A percentile compares a stretch with the other conserved stretches of the same genome.
These are phyloP conservation scores for Ascochyta pisi DNA, from an alignment of 2,329 filamentous ascomycete species.

Conservation along the genomic window DNA sequence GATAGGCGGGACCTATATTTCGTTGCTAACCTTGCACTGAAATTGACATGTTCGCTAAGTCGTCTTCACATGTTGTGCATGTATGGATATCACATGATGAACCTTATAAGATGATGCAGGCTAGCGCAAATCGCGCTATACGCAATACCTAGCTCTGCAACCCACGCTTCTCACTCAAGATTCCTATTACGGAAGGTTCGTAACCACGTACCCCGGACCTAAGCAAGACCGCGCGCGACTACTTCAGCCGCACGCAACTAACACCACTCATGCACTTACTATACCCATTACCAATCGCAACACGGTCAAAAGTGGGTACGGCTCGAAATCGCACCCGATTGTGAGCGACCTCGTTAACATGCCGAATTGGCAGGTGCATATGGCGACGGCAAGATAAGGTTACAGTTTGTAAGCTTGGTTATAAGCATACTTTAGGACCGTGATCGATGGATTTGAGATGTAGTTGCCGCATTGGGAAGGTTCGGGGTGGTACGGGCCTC, in stretches of 20 bases:
- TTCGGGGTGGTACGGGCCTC: neutral
- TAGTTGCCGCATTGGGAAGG: slow-evolving; percentile 6
- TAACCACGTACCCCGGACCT: neutral
- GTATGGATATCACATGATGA: too few relatives aligned
- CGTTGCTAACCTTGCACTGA: too few relatives aligned
- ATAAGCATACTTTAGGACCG: slow-evolving; percentile 18
- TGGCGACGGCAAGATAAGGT: slow-evolving; percentile 18
- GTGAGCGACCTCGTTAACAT: neutral
- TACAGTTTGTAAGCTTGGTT: slow-evolving; percentile 15
- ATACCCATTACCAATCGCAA: too few relatives aligned
- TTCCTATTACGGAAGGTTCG: neutral
- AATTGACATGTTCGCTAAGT: neutral
- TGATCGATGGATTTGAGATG: slow-evolving; percentile 3
- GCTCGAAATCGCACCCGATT: too few relatives aligned
- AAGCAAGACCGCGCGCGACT: neutral
- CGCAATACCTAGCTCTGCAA: neutral
- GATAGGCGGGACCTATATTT: neutral
- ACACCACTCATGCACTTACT: too few relatives aligned
- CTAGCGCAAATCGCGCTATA: neutral
- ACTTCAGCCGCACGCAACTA: too few relatives aligned
- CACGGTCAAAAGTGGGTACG: too few relatives aligned
- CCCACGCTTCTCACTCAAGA: neutral
- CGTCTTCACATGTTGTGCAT: too few relatives aligned
- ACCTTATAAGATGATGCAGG: too few relatives aligned
- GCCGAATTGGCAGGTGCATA: neutral